phyloP scores from a whole-genome alignment of 2,329 filamentous ascomycete genomes.

The Chaetomiaceae sp. region DNA sequence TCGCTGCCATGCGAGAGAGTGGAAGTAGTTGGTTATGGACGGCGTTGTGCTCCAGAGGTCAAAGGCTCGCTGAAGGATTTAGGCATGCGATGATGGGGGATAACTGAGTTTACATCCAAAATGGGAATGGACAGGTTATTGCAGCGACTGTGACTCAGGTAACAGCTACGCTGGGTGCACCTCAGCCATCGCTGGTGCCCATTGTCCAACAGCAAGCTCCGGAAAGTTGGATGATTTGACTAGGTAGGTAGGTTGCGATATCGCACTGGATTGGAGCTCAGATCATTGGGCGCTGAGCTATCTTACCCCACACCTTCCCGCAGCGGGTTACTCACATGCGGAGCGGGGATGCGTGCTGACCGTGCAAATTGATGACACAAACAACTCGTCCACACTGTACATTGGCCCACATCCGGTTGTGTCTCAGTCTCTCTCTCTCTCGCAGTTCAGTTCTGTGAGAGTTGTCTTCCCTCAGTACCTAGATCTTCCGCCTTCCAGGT shows the following conservation, averaged over 20 bases:
- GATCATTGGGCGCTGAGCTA: background rate
- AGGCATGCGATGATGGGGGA: background rate
- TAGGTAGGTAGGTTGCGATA: conserved; percentile 12
- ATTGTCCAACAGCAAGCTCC: background rate
- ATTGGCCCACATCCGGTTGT: too few species aligned
- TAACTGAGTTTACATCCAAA: background rate
- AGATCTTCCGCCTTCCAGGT: too few species aligned
- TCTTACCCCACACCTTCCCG: conserved; percentile 3
- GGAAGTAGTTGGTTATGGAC: background rate
- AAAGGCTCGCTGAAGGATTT: background rate
- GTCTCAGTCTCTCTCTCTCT: too few species aligned
- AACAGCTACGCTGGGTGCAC: background rate
- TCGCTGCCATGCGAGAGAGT: conserved; percentile 26
- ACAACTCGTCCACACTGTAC: too few species aligned
- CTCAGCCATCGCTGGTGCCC: background rate
- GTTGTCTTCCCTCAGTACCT: too few species aligned
- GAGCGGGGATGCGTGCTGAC: background rate
- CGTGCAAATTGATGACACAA: background rate
- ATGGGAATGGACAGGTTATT: background rate
- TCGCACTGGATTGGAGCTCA: conserved; percentile 4
- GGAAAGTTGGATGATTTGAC: conserved; percentile 7
- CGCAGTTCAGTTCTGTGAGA: too few species aligned
- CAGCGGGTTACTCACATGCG: background rate
- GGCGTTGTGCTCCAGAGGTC: background rate
- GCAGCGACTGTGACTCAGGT: background rate